These are phyloP conservation scores for Tolypocladium ophioglossoides DNA, from an alignment of 2,329 filamentous ascomycete genomes.

Conservation along the genomic window DNA sequence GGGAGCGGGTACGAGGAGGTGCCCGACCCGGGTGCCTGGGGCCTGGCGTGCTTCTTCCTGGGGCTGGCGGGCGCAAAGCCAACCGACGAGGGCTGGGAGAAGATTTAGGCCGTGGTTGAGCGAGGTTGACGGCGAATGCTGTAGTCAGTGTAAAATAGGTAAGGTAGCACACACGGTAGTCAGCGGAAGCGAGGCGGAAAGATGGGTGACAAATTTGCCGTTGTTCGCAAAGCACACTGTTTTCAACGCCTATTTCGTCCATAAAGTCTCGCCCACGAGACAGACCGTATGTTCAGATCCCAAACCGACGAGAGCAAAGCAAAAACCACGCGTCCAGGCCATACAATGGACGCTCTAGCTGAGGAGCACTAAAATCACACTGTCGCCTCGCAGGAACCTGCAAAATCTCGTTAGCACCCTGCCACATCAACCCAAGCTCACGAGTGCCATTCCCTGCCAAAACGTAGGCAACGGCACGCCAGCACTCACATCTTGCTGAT, in stretches of 20 bases:
- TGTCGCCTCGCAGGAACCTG: slow-evolving; percentile 80
- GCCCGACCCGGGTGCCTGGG: slow-evolving; percentile 59
- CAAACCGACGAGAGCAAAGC: slow-evolving; percentile 9
- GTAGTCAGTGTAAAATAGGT: not conserved
- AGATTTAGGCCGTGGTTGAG: not conserved
- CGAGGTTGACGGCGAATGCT: not conserved
- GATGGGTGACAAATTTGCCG: slow-evolving; percentile 3
- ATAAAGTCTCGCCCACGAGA: slow-evolving; percentile 18
- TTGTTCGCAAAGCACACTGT: slow-evolving; percentile 9
- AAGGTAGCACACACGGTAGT: not conserved
- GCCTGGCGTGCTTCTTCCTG: slow-evolving; percentile 67
- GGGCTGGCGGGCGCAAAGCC: slow-evolving; percentile 52
- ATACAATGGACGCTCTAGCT: slow-evolving; percentile 36
- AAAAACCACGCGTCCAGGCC: not conserved
- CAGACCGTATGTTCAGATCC: slow-evolving; percentile 7
- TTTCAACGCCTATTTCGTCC: slow-evolving; percentile 29
- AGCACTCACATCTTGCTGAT: slow-evolving; percentile 84
- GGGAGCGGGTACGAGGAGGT: slow-evolving; percentile 36
- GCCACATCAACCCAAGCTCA: not conserved
- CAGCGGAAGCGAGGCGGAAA: slow-evolving; percentile 1
- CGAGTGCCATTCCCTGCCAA: not conserved
- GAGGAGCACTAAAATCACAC: slow-evolving; percentile 76
- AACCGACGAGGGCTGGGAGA: not conserved
- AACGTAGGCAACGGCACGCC: not conserved
- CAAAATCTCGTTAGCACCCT: not conserved